Base-by-base conservation (phyloP, 2,329 filamentous ascomycete species). In the Stachybotrys chartarum region DNA sequence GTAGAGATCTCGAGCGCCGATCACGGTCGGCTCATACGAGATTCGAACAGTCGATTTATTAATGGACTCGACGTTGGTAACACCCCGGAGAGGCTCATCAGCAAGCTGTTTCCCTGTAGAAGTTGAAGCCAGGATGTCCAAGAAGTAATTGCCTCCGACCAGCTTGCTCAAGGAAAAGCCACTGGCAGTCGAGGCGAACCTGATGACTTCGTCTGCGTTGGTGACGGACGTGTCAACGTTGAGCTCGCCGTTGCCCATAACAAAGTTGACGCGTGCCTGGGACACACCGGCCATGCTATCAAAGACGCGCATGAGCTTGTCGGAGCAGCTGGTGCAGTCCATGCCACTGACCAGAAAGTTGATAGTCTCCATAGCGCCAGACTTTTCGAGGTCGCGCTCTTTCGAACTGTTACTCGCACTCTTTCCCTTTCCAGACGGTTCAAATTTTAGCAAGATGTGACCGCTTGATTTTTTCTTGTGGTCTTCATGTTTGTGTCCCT, bases 251-350 rank as follows among this genome's bases (percentile, higher is more conserved):
- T 81, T 76, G 0, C 80, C 78, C 17, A 88, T 75, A 1, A 90
- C 75, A 30, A 90, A 71, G 57, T 84, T 90, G 1, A 82, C 83
- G 58, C 84, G 81, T 16, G 87, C 64, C 54, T 85, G 78, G 1
- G 67, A 71, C 55, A 90, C 73, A 0, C 71, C 74, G 0, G 70
- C 54, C 2, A 86, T 69, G 2, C 69, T 69, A 5, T 64, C 69
- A 0, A 90, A 72, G 0, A 79, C 75, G 51, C 81, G 72, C 17
- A 72, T 63, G 53, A 91, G 76, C 60, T 87, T 87, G 2, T 77
- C 83, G 63, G 87, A 86, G 66, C 87, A 91, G 1, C 87, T 86
- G 0, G 84, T 84, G 60, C 88, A 91, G 2, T 85, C 90, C 83
- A 91, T 86, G 1, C 88, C 87, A 7, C 61, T 64, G 6, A 71